Evolutionary conservation across 2,329 filamentous ascomycete species (phyloP).

Genomic region (Ceratocystiopsis minuta): DNA sequence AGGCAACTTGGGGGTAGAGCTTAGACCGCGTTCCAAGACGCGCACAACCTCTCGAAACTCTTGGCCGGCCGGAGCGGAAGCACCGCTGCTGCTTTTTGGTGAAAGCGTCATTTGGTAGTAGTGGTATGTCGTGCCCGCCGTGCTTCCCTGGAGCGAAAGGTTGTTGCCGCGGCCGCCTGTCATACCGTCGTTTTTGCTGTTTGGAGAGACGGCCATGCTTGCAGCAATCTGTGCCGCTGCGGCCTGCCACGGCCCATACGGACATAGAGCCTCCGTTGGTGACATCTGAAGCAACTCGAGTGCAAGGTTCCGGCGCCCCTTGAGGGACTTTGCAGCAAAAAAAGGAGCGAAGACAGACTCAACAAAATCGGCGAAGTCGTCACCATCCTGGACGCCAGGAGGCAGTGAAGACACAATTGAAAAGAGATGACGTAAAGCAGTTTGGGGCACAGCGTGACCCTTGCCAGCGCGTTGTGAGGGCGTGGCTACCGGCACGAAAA

Average conservation of each 20-base stretch:
- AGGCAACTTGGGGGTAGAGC: constrained; percentile 28
- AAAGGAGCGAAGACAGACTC: constrained; percentile 39
- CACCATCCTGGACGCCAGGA: constrained; percentile 27
- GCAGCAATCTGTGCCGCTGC: constrained; percentile 27
- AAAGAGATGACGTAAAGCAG: constrained; percentile 49
- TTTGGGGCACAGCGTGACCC: constrained; percentile 29
- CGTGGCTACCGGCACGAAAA: constrained; percentile 43
- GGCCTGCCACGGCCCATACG: constrained; percentile 33
- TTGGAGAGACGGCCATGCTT: constrained; percentile 19
- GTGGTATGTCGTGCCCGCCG: background rate
- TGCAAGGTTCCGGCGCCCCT: constrained; percentile 26
- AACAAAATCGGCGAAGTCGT: constrained; percentile 27
- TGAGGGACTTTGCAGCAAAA: constrained; percentile 29
- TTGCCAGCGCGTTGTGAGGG: constrained; percentile 45
- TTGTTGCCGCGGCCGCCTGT: too few relatives aligned
- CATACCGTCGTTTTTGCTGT: background rate
- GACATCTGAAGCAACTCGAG: constrained; percentile 32
- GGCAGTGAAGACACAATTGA: constrained; percentile 37
- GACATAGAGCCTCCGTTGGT: constrained; percentile 25
- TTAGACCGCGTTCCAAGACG: constrained; percentile 46
- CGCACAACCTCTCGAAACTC: constrained; percentile 53
- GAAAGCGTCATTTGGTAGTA: constrained; percentile 5
- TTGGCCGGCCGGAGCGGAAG: constrained; percentile 35
- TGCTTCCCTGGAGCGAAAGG: background rate
- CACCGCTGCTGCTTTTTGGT: background rate